Conservation (phyloP, 441 rosid species). For the Brassica balearica region DNA sequence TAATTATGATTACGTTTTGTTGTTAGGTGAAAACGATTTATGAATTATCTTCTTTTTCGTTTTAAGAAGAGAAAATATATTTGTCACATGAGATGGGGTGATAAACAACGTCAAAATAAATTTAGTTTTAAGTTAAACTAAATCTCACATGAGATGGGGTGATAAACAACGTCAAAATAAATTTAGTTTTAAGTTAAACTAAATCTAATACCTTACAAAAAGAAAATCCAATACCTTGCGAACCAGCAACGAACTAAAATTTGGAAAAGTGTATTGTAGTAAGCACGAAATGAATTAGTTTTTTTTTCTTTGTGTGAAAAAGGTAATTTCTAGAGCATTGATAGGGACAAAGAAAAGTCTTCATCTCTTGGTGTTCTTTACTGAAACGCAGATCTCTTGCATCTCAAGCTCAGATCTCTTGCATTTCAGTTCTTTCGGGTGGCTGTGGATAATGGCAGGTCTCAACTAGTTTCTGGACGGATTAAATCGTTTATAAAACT, state of each 20-base stretch:
- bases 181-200: neutral
- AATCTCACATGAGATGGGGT: neutral
- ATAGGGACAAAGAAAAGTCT: too few relatives aligned
- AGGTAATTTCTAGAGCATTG: too few relatives aligned
- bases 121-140: neutral
- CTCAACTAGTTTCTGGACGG: neutral
- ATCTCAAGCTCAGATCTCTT: too few relatives aligned
- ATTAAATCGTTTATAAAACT: too few relatives aligned
- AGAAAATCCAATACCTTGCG: neutral
- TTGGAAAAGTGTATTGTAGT: neutral
- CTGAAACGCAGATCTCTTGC: too few relatives aligned
- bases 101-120: neutral
- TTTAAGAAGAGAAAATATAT: neutral
- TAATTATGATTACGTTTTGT: neutral
- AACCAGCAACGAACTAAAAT: neutral
- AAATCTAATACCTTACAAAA: neutral
- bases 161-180: neutral
- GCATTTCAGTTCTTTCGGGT: neutral
- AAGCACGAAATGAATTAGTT: neutral
- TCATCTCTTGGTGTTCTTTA: too few relatives aligned
- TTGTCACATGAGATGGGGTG: constrained; percentile 9
- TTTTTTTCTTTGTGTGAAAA: too few relatives aligned
- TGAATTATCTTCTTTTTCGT: neutral
- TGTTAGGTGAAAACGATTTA: neutral
- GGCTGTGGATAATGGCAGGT: neutral